A percentile compares a stretch with the other conserved stretches of the same genome.
Evolutionary conservation across 2,329 filamentous ascomycete species (phyloP).

Genomic region (Didymella pomorum): DNA sequence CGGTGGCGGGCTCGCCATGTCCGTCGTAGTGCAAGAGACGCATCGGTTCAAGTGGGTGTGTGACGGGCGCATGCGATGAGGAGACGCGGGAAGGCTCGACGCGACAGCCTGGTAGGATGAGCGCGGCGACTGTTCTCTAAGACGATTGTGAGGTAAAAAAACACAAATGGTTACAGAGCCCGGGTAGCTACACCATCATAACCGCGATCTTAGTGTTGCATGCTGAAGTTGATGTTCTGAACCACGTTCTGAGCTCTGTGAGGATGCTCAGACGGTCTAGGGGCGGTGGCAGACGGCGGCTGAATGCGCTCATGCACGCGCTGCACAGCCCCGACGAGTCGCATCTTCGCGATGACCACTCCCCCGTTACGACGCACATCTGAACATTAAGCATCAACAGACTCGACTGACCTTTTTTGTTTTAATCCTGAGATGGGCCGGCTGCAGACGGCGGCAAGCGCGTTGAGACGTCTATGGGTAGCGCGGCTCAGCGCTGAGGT

Average conservation of each 20-base stretch:
- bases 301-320: slow-evolving; percentile 1
- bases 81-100: background rate
- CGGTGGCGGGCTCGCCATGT: no score
- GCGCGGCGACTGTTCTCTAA: slow-evolving; percentile 1
- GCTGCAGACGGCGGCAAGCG: background rate
- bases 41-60: background rate
- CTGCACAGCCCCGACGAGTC: background rate
- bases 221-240: background rate
- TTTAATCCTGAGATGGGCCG: background rate
- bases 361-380: background rate
- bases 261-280: background rate
- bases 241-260: slow-evolving; percentile 1
- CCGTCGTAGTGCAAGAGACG: no score
- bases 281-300: background rate
- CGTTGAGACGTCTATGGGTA: background rate
- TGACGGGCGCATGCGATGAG: background rate
- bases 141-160: background rate
- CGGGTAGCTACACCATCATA: background rate
- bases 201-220: background rate
- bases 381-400: slow-evolving; percentile 1
- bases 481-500: slow-evolving; percentile 1
- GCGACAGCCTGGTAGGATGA: slow-evolving; percentile 6
- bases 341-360: background rate
- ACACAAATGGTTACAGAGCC: background rate
- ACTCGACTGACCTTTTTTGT: background rate